A percentile compares a stretch with the other conserved stretches of the same genome.
phyloP scores from a whole-genome alignment of 768 basidiomycete species.

The Lactarius trivialis region DNA sequence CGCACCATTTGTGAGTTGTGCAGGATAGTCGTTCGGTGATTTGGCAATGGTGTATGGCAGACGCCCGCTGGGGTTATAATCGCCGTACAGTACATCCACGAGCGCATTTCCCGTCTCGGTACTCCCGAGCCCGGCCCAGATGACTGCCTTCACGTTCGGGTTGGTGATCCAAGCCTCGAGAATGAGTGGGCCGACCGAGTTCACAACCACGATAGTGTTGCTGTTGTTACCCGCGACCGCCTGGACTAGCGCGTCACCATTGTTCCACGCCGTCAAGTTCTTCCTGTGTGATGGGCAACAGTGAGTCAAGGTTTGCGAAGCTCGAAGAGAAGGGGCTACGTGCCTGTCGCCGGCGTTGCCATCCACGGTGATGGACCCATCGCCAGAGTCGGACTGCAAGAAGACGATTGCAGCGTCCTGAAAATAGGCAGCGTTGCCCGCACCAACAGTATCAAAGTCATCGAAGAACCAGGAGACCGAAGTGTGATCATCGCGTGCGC shows the following conservation, averaged over 20 bases:
- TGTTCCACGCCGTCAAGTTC: slow-evolving; percentile 37
- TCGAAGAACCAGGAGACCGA: slow-evolving; percentile 61
- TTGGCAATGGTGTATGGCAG: slow-evolving; percentile 71
- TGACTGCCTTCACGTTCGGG: slow-evolving; percentile 60
- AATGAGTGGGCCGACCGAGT: slow-evolving; percentile 68
- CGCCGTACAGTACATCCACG: slow-evolving; percentile 71
- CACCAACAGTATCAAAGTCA: slow-evolving; percentile 54
- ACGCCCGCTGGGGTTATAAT: slow-evolving; percentile 65
- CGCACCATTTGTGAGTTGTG: slow-evolving; percentile 31
- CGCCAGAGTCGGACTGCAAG: slow-evolving; percentile 32
- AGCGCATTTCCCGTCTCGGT: slow-evolving; percentile 61
- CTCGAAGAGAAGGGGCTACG: slow-evolving; percentile 26
- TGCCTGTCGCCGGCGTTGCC: slow-evolving; percentile 54
- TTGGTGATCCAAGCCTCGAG: slow-evolving; percentile 66
- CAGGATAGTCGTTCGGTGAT: slow-evolving; percentile 43
- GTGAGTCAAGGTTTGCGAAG: not conserved
- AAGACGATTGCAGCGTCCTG: slow-evolving; percentile 50
- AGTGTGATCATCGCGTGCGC: slow-evolving; percentile 61
- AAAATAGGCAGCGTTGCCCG: slow-evolving; percentile 38
- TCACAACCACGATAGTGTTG: slow-evolving; percentile 76
- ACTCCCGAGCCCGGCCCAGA: slow-evolving; percentile 52
- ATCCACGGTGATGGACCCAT: slow-evolving; percentile 50
- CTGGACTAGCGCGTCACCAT: slow-evolving; percentile 36
- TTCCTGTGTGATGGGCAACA: slow-evolving; percentile 3
- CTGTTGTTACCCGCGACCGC: slow-evolving; percentile 59